Conservation (phyloP, 2,329 filamentous ascomycete species). For the Neurospora sp. region DNA sequence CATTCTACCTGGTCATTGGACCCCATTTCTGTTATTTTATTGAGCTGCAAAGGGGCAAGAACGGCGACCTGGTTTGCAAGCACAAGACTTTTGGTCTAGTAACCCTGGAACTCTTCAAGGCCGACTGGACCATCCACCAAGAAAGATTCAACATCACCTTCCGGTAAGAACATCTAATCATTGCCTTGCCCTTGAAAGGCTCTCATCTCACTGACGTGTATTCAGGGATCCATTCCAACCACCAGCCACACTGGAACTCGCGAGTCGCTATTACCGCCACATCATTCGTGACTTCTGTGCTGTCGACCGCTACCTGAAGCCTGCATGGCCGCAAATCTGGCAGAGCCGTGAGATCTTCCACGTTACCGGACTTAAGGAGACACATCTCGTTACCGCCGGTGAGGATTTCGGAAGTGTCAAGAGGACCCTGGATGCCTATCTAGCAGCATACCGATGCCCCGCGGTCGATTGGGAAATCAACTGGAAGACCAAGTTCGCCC, state of each 20-base stretch:
- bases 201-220: slow-evolving; percentile 1
- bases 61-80: slow-evolving; percentile 37
- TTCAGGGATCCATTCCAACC: slow-evolving; percentile 23
- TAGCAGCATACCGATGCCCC: slow-evolving; percentile 39
- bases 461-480: slow-evolving; percentile 43
- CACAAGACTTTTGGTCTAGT: slow-evolving; percentile 43
- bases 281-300: slow-evolving; percentile 46
- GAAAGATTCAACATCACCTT: slow-evolving; percentile 48
- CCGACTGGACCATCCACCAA: slow-evolving; percentile 41
- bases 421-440: slow-evolving; percentile 45
- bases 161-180: slow-evolving; percentile 29
- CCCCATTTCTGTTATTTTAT: slow-evolving; percentile 43
- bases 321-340: slow-evolving; percentile 47
- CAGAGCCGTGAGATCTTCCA: slow-evolving; percentile 43
- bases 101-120: slow-evolving; percentile 40
- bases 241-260: slow-evolving; percentile 31
- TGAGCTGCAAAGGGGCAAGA: slow-evolving; percentile 36
- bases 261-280: slow-evolving; percentile 43
- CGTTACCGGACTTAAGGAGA: slow-evolving; percentile 41
- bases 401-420: slow-evolving; percentile 44
- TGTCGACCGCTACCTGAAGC: slow-evolving; percentile 45
- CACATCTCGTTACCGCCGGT: slow-evolving; percentile 43
- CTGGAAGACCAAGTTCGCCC: slow-evolving; percentile 36
- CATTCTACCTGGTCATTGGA: slow-evolving; percentile 45
- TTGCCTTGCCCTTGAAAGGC: slow-evolving; percentile 1